Evolutionary conservation across 2,329 filamentous ascomycete species (phyloP), one percentile per base, ranked within the genome.

Genomic region (Epichloe sp.): DNA sequence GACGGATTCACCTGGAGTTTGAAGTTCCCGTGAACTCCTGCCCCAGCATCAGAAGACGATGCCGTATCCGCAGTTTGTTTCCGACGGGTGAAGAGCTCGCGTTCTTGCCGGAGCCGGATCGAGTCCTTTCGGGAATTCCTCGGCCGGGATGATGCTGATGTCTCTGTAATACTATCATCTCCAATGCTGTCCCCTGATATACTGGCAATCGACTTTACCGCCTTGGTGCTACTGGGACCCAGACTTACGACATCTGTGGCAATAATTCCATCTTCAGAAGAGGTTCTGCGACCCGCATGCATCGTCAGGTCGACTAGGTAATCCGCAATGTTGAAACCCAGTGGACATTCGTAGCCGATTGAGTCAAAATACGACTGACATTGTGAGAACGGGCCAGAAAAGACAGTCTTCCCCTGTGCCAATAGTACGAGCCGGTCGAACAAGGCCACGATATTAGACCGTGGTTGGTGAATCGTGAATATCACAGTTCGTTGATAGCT

Each of bases 281-380:
- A 70, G 6, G 77, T 71, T 19, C 74, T 78, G 44, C 76, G 74
- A 53, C 86, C 80, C 23, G 89, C 90, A 65, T 98, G 93, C 91
- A 98, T 97, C 0, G 93, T 97, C 41, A 98, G 76, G 65, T 98
- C 93, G 34, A 98, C 90, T 5, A 98, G 79, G 63, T 96, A 98
- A 65, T 98, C 93, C 4, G 93, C 93, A 67, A 98, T 97, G 62
- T 98, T 98, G 77, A 97, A 98, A 2, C 94, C 94, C 23, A 90
- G 85, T 11, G 93, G 93, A 62, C 94, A 98, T 47, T 86, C 75
- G 65, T 96, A 98, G 43, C 93, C 94, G 54, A 95, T 83, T 45
- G 82, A 78, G 62, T 96, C 88, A 60, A 98, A 98, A 64, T 96
- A 98, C 19, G 80, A 74, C 65, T 98, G 93, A 63, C 93, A 98